Evolutionary conservation across 495 filamentous ascomycete genomes (phyloP), one percentile per base, ranked within the genome.

Genomic region (Penicillium canescens): DNA sequence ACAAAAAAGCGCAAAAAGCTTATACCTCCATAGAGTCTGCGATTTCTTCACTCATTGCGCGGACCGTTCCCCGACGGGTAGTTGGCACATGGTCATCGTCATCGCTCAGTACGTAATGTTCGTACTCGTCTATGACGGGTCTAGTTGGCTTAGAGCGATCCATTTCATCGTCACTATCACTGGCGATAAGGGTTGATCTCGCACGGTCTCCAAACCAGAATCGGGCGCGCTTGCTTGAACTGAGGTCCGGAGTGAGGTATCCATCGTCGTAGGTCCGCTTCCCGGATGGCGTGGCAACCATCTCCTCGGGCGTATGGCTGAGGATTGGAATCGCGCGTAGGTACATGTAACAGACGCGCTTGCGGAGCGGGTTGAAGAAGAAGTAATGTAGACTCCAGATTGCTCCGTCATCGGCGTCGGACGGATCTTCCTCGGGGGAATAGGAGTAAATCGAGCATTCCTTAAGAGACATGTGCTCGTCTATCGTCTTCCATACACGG

Each of bases 311-410:
- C 76, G 65, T 81, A 57, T 91, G 88, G 54, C 85, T 87, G 52
- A 96, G 80, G 8, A 93, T 87, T 7, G 90, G 91, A 34, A 96
- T 79, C 9, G 90, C 92, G 45, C 91, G 84, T 31, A 97, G 78
- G 63, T 96, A 94, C 31, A 98, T 72, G 67, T 98, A 98, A 61
- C 90, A 93, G 18, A 98, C 92, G n/a, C 94, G 82, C 75, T 98
- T 98, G 61, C 83, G 81, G 18, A 82, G 74, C 58, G 92, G 96
- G 77, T 94, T 96, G 81, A 96, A 98, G 71, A 98, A 96, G 77
- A 98, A 96, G 69, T 95, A 96, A 67, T 97, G 90, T 51, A 91
- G 76, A 56, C 89, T 92, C 95, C 95, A 98, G 37, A 98, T 90
- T 4, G 92, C 87, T 44, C 89, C 86, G 61, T 95, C 90, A 54